These are phyloP conservation scores for Pseudopithomyces chartarum DNA, from an alignment of 2,329 filamentous ascomycete species.

Conservation along the genomic window DNA sequence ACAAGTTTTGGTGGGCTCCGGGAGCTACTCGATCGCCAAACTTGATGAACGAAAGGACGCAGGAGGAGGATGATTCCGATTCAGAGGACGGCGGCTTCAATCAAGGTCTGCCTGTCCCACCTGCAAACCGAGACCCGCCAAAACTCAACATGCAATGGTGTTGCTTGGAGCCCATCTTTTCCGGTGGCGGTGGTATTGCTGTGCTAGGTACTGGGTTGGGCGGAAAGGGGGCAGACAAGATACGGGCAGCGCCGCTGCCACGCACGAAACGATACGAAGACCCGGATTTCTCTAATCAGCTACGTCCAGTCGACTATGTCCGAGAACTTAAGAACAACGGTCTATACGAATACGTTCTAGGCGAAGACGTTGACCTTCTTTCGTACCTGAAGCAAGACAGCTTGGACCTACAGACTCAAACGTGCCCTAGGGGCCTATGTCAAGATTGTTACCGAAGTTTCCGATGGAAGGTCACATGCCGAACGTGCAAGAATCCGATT, in stretches of 20 bases:
- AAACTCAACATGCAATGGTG: constrained; percentile 64
- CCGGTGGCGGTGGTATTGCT: constrained; percentile 63
- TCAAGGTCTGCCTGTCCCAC: constrained; percentile 41
- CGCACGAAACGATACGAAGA: constrained; percentile 60
- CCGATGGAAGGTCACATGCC: constrained; percentile 64
- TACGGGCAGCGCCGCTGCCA: constrained; percentile 63
- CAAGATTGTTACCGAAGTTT: constrained; percentile 63
- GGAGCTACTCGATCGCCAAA: constrained; percentile 61
- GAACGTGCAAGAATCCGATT: constrained; percentile 60
- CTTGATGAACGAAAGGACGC: constrained; percentile 59
- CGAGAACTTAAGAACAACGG: constrained; percentile 47
- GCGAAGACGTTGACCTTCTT: constrained; percentile 46
- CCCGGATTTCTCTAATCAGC: constrained; percentile 56
- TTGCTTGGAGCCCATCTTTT: constrained; percentile 64
- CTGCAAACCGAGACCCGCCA: constrained; percentile 48
- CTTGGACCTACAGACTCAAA: constrained; percentile 49
- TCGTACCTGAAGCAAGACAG: constrained; percentile 47
- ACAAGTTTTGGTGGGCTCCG: constrained; percentile 64
- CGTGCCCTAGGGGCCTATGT: constrained; percentile 61
- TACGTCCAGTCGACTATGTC: constrained; percentile 53
- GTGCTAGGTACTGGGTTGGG: constrained; percentile 55
- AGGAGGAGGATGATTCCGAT: constrained; percentile 45
- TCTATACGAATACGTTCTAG: constrained; percentile 49
- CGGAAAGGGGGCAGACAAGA: constrained; percentile 59
- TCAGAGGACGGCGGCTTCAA: constrained; percentile 42